Base-by-base conservation (phyloP, 2,329 filamentous ascomycete genomes). In the Cryphonectria japonica region DNA sequence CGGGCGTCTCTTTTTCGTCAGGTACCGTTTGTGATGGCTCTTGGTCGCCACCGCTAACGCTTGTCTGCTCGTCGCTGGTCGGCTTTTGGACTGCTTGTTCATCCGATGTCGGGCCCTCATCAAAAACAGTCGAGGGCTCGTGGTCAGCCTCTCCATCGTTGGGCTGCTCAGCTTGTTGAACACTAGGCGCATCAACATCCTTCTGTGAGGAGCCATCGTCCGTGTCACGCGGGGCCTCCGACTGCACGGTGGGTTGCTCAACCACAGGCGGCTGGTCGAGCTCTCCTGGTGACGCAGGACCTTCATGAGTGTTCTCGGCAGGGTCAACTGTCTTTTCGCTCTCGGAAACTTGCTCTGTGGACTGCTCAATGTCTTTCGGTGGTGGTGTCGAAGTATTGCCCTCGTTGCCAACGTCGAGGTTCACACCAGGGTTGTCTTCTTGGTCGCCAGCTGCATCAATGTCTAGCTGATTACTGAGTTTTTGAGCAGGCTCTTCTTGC, bases 341-440 rank as follows among this genome's bases (percentile, higher is more conserved):
- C 11, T 37, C 57, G 3, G n/a, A n/a, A 54, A 16, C 57, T 50
- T 68, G 57, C 19, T 29, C 19, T 60, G 34, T 41, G n/a, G 50
- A 13, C 9, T 67, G 11, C n/a, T 60, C 54, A 29, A n/a, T n/a
- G 14, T 67, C 52, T n/a, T 41, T 9, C 13, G 9, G 14, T n/a
- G 19, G 19, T 13, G n/a, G 8, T 41, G 41, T 37, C 37, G 8
- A 19, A 13, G 22, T 34, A 59, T 13, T 13, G 26, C 29, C 65
- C 32, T 60, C 65, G 32, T 60, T 52, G 22, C 34, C 37, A 26
- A 26, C 3, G 41, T 61, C 62, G 13, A 71, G 54, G 4, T 66
- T 59, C n/a, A 67, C 59, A 22, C 46, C 69, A 68, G 50, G 54
- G 32, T 63, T 39, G n/a, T 52, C 41, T 50, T 52, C 37, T 39